Evolutionary conservation across 1,139 yeast genomes (phyloP).

Genomic region (Taphrina communis): DNA sequence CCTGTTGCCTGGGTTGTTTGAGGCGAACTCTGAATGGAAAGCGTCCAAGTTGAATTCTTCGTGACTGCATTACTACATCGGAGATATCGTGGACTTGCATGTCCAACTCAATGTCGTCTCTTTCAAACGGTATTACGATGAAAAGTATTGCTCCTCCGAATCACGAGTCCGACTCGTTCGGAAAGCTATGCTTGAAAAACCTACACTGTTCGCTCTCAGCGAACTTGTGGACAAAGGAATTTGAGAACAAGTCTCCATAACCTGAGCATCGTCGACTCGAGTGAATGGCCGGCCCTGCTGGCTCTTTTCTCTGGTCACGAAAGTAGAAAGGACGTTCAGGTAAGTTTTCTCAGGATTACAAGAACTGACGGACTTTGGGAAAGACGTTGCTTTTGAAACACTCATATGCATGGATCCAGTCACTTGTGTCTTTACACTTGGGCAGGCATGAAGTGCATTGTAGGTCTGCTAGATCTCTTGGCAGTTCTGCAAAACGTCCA

Average conservation of each 20-base stretch:
- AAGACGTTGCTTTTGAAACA: too few relatives aligned
- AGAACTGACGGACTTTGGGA: conserved; percentile 15
- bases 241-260: not conserved
- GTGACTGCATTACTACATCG: conserved; percentile 23
- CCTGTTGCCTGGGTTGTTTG: not conserved
- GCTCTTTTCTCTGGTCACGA: not conserved
- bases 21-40: conserved; percentile 20
- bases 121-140: too few relatives aligned
- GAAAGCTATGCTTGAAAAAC: not conserved
- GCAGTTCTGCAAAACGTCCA: not conserved
- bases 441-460: not conserved
- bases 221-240: too few relatives aligned
- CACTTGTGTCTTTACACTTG: too few relatives aligned
- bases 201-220: too few relatives aligned
- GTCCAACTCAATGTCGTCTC: conserved; percentile 2
- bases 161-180: too few relatives aligned
- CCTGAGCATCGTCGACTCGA: conserved; percentile 13
- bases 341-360: conserved; percentile 8
- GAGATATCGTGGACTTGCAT: conserved; percentile 15
- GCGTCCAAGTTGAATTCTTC: conserved; percentile 27
- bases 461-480: not conserved
- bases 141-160: too few relatives aligned
- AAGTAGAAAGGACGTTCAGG: conserved; percentile 12
- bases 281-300: not conserved
- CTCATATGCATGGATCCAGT: too few relatives aligned